A percentile compares a stretch with the other conserved stretches of the same genome.
Conservation (phyloP, 345 rosid genomes). For the Stellera chamaejasme region DNA sequence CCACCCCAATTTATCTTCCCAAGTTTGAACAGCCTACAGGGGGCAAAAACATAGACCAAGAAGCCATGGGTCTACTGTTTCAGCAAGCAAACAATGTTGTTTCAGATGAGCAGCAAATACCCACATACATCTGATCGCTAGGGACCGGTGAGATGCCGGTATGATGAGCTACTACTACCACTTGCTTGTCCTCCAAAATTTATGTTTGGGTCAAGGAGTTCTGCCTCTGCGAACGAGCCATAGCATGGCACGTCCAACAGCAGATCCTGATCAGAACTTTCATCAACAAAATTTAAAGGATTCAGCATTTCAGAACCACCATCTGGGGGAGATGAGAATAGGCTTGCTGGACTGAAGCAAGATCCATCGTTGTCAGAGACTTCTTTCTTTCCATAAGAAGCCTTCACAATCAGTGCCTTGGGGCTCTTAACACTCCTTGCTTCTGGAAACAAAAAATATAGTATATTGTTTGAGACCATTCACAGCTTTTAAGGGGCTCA, state of each 20-base stretch:
- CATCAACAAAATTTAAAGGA: constrained; percentile 36
- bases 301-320: constrained; percentile 45
- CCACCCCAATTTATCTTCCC: constrained; percentile 2
- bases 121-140: constrained; percentile 5
- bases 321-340: constrained; percentile 52
- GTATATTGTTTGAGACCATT: neutral
- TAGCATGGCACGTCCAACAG: constrained; percentile 71
- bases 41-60: constrained; percentile 29
- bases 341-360: constrained; percentile 59
- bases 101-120: constrained; percentile 6
- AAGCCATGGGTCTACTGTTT: constrained; percentile 20
- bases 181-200: constrained; percentile 45
- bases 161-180: constrained; percentile 44
- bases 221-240: constrained; percentile 79
- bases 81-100: too few relatives aligned
- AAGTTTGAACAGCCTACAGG: constrained; percentile 22
- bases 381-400: constrained; percentile 44
- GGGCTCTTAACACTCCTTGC: constrained; percentile 54
- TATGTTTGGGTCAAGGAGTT: constrained; percentile 49
- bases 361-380: constrained; percentile 43
- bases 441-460: constrained; percentile 28
- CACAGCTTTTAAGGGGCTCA: neutral
- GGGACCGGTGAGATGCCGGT: constrained; percentile 30
- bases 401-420: constrained; percentile 44
- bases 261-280: constrained; percentile 62